Percentiles rank a stretch among this genome's conserved stretches.
Conservation (phyloP, 345 rosid genomes). For the Limnanthes douglasii region DNA sequence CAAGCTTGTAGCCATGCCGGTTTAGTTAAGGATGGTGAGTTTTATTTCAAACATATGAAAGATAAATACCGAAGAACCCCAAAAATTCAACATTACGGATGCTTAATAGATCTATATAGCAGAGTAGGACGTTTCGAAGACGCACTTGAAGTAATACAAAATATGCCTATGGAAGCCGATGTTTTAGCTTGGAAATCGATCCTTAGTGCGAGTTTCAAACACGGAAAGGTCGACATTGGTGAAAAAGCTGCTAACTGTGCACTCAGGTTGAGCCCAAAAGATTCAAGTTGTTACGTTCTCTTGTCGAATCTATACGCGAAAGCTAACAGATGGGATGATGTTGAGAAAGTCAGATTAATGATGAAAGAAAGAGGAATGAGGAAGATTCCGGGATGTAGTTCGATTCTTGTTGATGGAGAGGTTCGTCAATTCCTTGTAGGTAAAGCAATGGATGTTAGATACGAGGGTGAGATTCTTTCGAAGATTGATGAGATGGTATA, state of each 20-base stretch:
- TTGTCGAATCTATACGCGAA: constrained; percentile 12
- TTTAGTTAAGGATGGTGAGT: constrained; percentile 9
- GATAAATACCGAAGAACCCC: constrained; percentile 7
- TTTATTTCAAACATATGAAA: constrained; percentile 10
- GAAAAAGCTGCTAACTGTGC: constrained; percentile 5
- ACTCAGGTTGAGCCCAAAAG: constrained; percentile 7
- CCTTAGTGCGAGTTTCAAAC: constrained; percentile 11
- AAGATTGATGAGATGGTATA: constrained; percentile 5
- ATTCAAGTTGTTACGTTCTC: constrained; percentile 12
- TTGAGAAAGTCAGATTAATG: constrained; percentile 10
- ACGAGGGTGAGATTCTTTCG: neutral
- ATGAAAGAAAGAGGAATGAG: constrained; percentile 10
- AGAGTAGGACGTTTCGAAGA: constrained; percentile 13
- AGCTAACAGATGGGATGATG: constrained; percentile 5
- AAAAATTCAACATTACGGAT: constrained; percentile 13
- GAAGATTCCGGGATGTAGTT: constrained; percentile 16
- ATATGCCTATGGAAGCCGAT: constrained; percentile 8
- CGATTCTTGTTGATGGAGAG: constrained; percentile 8
- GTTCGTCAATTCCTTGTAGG: constrained; percentile 13
- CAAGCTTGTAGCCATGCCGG: constrained; percentile 16
- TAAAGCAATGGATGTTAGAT: constrained; percentile 3
- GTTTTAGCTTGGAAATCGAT: constrained; percentile 12
- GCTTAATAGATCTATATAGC: constrained; percentile 14
- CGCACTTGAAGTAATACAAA: constrained; percentile 8
- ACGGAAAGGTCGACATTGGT: constrained; percentile 7